phyloP scores from a whole-genome alignment of 495 filamentous ascomycete species.

The Hyaloscypha finlandica region DNA sequence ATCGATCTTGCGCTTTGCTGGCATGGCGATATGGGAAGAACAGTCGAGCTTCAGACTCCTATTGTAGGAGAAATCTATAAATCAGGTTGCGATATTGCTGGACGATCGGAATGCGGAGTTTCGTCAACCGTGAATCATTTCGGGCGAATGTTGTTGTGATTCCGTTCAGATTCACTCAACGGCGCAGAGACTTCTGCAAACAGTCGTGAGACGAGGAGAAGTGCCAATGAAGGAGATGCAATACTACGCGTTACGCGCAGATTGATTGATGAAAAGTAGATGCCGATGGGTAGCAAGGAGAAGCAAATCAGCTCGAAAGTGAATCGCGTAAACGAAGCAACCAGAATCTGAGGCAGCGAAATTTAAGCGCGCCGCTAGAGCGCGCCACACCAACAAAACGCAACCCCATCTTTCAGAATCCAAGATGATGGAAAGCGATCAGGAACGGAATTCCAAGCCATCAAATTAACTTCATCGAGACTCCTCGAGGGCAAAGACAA shows the following conservation, averaged over 20 bases:
- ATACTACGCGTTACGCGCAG: background rate
- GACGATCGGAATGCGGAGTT: background rate
- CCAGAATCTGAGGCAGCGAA: background rate
- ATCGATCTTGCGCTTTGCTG: slow-evolving; percentile 68
- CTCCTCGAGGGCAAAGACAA: background rate
- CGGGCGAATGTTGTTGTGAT: slow-evolving; percentile 5
- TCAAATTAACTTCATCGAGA: background rate
- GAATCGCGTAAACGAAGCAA: background rate
- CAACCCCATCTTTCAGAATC: background rate
- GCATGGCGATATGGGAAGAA: slow-evolving; percentile 22
- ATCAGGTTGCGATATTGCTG: background rate
- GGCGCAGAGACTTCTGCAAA: background rate
- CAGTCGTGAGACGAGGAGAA: background rate
- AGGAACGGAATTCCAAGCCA: background rate
- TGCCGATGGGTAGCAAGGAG: background rate
- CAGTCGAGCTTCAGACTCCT: background rate
- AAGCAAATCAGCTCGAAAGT: background rate
- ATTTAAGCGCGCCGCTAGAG: background rate
- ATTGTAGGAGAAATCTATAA: background rate
- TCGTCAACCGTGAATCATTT: slow-evolving; percentile 27
- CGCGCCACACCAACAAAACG: background rate
- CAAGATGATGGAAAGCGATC: background rate
- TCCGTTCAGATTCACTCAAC: background rate
- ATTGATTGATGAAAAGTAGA: slow-evolving; percentile 6
- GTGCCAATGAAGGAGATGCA: background rate